These are phyloP conservation scores for Acanthamoeba divionensis DNA, from an alignment of 208 protist genomes.

Conservation along the genomic window DNA sequence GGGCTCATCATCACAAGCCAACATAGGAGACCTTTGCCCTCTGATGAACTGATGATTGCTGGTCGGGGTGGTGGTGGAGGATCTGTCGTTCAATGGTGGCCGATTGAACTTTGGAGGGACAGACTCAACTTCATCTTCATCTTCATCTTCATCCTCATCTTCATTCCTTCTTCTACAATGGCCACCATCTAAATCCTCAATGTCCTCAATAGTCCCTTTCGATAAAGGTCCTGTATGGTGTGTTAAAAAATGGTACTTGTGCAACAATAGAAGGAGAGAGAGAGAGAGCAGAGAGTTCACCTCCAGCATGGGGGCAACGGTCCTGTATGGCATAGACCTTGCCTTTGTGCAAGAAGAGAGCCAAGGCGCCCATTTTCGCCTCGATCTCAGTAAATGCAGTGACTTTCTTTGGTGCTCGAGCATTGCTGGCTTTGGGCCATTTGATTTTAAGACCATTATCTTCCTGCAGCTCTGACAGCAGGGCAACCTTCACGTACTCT, in stretches of 20 bases:
- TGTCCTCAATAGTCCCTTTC: neutral
- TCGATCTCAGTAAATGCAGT: constrained; percentile 82
- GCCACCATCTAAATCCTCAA: neutral
- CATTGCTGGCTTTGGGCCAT: too few relatives aligned
- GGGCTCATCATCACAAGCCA: neutral
- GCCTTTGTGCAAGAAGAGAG: neutral
- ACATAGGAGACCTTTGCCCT: constrained; percentile 85
- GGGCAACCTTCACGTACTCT: neutral
- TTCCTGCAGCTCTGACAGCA: neutral
- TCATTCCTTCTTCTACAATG: too few relatives aligned
- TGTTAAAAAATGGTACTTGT: neutral
- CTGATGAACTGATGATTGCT: too few relatives aligned
- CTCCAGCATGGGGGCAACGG: neutral
- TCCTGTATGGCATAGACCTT: neutral
- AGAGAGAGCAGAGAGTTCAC: neutral
- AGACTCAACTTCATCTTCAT: too few relatives aligned
- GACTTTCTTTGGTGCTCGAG: too few relatives aligned
- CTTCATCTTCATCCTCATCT: too few relatives aligned
- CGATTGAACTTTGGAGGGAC: too few relatives aligned
- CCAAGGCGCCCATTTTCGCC: constrained; percentile 84
- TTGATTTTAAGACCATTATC: neutral
- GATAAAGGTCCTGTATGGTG: neutral
- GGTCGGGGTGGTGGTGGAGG: too few relatives aligned
- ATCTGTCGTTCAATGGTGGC: too few relatives aligned
- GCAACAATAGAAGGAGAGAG: neutral